Base-by-base conservation (phyloP, 1,284 basidiomycete genomes). In the Taiwanofungus camphoratus region DNA sequence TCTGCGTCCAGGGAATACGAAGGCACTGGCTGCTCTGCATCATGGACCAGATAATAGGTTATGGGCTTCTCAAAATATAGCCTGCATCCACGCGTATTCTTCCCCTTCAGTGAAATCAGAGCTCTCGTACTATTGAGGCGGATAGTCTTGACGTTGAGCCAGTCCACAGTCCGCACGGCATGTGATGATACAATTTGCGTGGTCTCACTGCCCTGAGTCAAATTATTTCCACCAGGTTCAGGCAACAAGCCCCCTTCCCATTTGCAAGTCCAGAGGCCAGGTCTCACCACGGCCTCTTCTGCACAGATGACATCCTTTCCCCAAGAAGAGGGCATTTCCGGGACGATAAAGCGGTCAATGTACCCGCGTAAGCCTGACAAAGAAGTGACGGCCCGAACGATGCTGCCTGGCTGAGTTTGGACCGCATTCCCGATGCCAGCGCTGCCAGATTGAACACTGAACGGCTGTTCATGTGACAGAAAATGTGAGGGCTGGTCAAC, bases 51-150 rank as follows among this genome's bases (percentile, higher is more conserved):
- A 47, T 76, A 74, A 24, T 59, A 56, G 29, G 54, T 62, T 32
- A 84, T 68, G 2, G 65, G 68, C 37, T 68, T 68, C 46, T 78
- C 73, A 48, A 87, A 79, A 44, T 77, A 72, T 15, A 88, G 49
- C 37, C 74, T 63, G 56, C 87, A 89, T 7, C 68, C 68, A 15
- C 84, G 75, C 8, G 83, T 82, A 55, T 86, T 82, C 35, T 59
- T 63, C 2, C 80, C 60, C 18, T 49, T 48, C 35, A 62, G 76
- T 16, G 59, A 59, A 16, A 89, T 60, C 9, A 57, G 54, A 29
- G 50, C 63, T 21, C 47, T 48, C 26, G 51, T 53, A 13, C 41
- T 48, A n/a, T 67, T 66, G 2, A 68, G 62, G 22, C 74, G 67
- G 23, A 48, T 51, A 1, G 56, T 54, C 18, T 53, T 54, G 7